These are phyloP conservation scores for Wickerhamomyces sp. DNA, from an alignment of 1,139 yeast genomes.

Conservation along the genomic window DNA sequence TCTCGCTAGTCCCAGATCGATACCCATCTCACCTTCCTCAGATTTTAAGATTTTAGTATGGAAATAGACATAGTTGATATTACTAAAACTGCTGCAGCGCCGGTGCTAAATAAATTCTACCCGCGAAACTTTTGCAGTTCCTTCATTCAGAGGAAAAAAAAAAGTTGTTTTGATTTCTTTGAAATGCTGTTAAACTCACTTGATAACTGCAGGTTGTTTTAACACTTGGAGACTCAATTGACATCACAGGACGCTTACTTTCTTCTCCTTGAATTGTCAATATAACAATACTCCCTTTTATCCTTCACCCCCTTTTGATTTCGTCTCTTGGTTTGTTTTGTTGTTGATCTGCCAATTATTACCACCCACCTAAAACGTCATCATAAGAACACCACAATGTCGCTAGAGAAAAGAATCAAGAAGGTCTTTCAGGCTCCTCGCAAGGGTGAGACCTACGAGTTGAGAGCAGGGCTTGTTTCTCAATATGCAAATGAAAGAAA, in stretches of 20 bases:
- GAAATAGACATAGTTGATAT: background rate
- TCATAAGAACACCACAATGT: slow-evolving; percentile 20
- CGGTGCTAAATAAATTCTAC: background rate
- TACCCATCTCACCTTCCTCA: slow-evolving; percentile 33
- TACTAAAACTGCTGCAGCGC: too few species aligned
- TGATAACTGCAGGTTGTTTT: background rate
- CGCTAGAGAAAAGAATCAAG: slow-evolving; percentile 45
- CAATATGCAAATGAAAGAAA: slow-evolving; percentile 92
- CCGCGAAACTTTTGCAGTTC: background rate
- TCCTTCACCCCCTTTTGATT: too few species aligned
- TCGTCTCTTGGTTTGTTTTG: too few species aligned
- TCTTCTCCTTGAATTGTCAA: too few species aligned
- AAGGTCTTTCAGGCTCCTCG: slow-evolving; percentile 55
- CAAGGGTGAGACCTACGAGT: slow-evolving; percentile 82
- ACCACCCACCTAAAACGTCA: too few species aligned
- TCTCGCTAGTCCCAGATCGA: slow-evolving; percentile 65
- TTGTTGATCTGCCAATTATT: too few species aligned
- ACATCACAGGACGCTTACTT: too few species aligned
- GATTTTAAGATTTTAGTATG: background rate
- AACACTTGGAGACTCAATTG: too few species aligned
- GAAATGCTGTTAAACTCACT: too few species aligned
- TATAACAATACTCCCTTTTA: too few species aligned
- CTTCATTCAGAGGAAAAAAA: too few species aligned
- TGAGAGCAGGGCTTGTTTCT: slow-evolving; percentile 85
- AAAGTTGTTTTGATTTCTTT: background rate